Conservation (phyloP, 2,329 filamentous ascomycete species). For the Penicillium vulpinum region DNA sequence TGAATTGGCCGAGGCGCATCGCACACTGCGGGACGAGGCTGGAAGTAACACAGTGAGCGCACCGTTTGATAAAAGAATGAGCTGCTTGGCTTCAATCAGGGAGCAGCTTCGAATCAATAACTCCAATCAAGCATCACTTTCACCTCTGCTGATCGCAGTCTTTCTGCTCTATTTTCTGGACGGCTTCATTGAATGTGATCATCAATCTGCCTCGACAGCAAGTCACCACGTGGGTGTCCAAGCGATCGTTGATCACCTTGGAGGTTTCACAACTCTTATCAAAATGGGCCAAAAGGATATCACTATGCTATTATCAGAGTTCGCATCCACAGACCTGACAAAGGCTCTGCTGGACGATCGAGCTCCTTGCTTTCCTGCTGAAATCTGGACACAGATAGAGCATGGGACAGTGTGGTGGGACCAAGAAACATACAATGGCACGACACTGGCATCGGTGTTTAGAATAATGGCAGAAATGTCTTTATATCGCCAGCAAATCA, state of each 20-base stretch:
- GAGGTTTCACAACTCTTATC: slow-evolving; percentile 33
- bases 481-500: slow-evolving; percentile 8
- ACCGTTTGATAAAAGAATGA: slow-evolving; percentile 7
- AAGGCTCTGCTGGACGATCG: slow-evolving; percentile 44
- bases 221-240: slow-evolving; percentile 41
- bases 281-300: slow-evolving; percentile 6
- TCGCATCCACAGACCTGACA: slow-evolving; percentile 47
- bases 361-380: slow-evolving; percentile 40
- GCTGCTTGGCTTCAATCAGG: slow-evolving; percentile 16
- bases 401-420: slow-evolving; percentile 47
- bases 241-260: slow-evolving; percentile 34
- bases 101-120: slow-evolving; percentile 36
- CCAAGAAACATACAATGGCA: slow-evolving; percentile 18
- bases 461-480: slow-evolving; percentile 17
- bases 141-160: slow-evolving; percentile 45
- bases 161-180: slow-evolving; percentile 48
- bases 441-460: slow-evolving; percentile 13
- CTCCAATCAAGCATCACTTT: slow-evolving; percentile 33
- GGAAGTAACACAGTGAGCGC: slow-evolving; percentile 8
- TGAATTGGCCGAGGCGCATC: slow-evolving; percentile 13
- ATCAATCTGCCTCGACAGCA: slow-evolving; percentile 34
- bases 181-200: slow-evolving; percentile 40
- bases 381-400: slow-evolving; percentile 44
- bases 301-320: slow-evolving; percentile 41
- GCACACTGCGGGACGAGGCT: slow-evolving; percentile 5